Base-by-base conservation (phyloP, 73 alveolate species). In the Paramecium tetraurelia region DNA sequence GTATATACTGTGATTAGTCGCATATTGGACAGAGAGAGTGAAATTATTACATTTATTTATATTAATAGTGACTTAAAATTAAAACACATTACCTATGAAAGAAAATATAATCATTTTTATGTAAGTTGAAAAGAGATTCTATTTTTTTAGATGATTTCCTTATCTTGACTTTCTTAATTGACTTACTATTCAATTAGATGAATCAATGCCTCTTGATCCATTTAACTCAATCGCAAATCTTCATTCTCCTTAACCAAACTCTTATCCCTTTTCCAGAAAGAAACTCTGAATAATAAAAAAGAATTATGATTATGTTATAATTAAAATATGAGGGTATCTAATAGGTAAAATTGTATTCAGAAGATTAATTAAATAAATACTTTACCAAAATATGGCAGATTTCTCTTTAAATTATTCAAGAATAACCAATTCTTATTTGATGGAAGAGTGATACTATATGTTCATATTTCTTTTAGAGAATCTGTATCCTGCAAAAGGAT, bases 1-100 rank as follows among this genome's bases (percentile, higher is more conserved):
- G 44, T 22, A 5, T 11, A 27, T 63, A 63, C 20, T 22, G 22
- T 63, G 2, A 11, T 63, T 63, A 63, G 84, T 63, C 12, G 12
- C 84, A 63, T 31, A 63, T 16, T 63, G 84, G 84, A 63, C 84
- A 63, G 27, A 63, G 48, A 63, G 84, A 63, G 24, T 63, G 84
- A 63, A 63, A 31, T 63, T 63, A 63, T 63, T 63, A 63, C 84
- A 63, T 63, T 63, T 63, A 22, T 20, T 6, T 3, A 53, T 53
- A 53, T 53, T 53, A 53, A 53, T 53, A 53, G 69, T 53, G 69
- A 10, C 21, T 48, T 10, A 10, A 44, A 44, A 10, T 10, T 44
- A 48, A 48, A 48, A 14, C 21, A 48, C 59, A 48, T 48, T 14
- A 48, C 48, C 21, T 12, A 48, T 12, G 12, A 18, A 53, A 16